Conservation (phyloP, 2,329 filamentous ascomycete genomes). For the Clonostachys rosea region DNA sequence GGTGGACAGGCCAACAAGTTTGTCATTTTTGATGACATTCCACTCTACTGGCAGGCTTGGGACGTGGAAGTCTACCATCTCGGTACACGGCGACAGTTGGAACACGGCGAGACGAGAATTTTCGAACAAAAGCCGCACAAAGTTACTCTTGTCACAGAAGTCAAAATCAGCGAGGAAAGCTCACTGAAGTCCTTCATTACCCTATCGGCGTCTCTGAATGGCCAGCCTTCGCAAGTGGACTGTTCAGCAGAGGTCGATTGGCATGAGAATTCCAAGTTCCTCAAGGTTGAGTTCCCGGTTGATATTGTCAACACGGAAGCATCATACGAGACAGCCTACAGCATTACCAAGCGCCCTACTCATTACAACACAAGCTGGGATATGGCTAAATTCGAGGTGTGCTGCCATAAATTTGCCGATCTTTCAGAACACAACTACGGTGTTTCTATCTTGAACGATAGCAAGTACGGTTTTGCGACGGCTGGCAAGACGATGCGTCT, state of each 20-base stretch:
- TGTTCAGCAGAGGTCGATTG: slow-evolving; percentile 88
- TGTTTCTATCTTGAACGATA: slow-evolving; percentile 90
- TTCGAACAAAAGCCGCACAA: slow-evolving; percentile 67
- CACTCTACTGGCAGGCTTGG: slow-evolving; percentile 96
- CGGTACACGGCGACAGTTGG: slow-evolving; percentile 75
- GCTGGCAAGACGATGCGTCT: slow-evolving; percentile 86
- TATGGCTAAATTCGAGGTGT: slow-evolving; percentile 97
- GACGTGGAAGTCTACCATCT: slow-evolving; percentile 97
- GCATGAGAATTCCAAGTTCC: slow-evolving; percentile 95
- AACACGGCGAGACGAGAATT: slow-evolving; percentile 64
- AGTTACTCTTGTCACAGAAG: slow-evolving; percentile 78
- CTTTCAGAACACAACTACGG: slow-evolving; percentile 84
- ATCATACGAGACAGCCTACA: slow-evolving; percentile 92
- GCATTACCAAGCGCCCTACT: slow-evolving; percentile 81
- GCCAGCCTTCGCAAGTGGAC: slow-evolving; percentile 62
- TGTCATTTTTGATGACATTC: slow-evolving; percentile 95
- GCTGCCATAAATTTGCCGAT: slow-evolving; percentile 92
- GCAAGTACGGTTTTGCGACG: slow-evolving; percentile 94
- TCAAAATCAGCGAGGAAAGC: slow-evolving; percentile 81
- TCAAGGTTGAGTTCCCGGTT: slow-evolving; percentile 98
- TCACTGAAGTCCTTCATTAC: slow-evolving; percentile 84
- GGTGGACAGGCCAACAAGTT: slow-evolving; percentile 81
- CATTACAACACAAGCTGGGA: slow-evolving; percentile 98
- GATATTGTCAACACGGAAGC: slow-evolving; percentile 88
- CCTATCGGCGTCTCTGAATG: slow-evolving; percentile 63